Evolutionary conservation across 352 stramenopile species (phyloP).

Genomic region (Pythium plurisporium): DNA sequence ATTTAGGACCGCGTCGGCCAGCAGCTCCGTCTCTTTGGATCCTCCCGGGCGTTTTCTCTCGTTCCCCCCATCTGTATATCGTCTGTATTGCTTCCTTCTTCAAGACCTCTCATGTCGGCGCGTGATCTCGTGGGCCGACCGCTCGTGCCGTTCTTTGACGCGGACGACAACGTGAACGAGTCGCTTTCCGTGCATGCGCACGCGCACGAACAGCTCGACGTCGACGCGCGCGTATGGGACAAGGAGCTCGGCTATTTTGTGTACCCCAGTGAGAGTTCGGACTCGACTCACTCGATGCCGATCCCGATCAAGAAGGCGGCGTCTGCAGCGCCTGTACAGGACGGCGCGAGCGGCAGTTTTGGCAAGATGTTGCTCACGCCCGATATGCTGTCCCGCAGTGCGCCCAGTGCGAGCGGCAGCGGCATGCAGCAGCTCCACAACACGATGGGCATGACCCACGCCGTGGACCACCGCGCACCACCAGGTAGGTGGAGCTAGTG

Average conservation of each 20-base stretch:
- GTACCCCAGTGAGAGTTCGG: constrained; percentile 38
- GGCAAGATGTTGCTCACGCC: constrained; percentile 56
- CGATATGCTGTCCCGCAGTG: constrained; percentile 65
- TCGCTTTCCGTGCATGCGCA: constrained; percentile 35
- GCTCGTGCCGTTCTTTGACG: constrained; percentile 73
- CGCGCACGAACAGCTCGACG: constrained; percentile 54
- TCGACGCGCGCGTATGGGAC: constrained; percentile 83
- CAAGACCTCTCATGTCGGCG: constrained; percentile 8
- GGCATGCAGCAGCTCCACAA: constrained; percentile 11
- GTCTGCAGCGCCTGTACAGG: background rate
- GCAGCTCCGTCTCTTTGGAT: background rate
- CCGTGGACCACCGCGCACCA: background rate
- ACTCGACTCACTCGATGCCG: constrained; percentile 10
- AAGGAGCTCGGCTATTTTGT: constrained; percentile 80
- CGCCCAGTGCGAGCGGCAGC: constrained; percentile 18
- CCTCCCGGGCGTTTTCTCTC: background rate
- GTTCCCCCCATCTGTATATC: background rate
- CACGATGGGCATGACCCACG: constrained; percentile 9
- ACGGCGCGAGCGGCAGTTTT: constrained; percentile 3
- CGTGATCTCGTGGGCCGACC: constrained; percentile 52
- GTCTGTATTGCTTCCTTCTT: background rate
- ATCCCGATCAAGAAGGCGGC: constrained; percentile 25
- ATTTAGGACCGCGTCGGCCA: constrained; percentile 3
- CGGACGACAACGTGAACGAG: constrained; percentile 72
- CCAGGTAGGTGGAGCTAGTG: background rate